Base-by-base conservation (phyloP, 495 filamentous ascomycete species). In the Hyphodiscus hymeniophilus region DNA sequence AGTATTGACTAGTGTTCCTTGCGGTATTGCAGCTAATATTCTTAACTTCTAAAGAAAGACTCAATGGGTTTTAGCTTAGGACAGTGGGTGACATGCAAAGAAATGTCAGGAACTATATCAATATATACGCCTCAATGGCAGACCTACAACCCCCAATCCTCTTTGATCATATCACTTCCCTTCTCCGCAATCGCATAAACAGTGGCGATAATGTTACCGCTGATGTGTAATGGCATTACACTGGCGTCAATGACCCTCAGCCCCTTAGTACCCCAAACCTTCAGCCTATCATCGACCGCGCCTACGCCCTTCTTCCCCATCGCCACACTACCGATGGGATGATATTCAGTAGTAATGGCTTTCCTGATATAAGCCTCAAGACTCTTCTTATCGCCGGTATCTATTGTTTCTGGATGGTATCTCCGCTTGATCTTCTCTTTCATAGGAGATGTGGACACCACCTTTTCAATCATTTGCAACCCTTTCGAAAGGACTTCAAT, bases 151-250 rank as follows among this genome's bases (percentile, higher is more conserved):
- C 26, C 26, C 26, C 26, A 36, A 18, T 36, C 34, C 17, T 36
- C 34, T n/a, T 36, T 36, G 7, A 24, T 42, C 39, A 24, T 3
- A 42, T 42, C 20, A 23, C n/a, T 20, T 15, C 3, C 20, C 22
- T 42, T 42, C 39, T 42, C 39, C 17, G 39, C 39, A 42, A 42
- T 5, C 13, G 39, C 39, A 42, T 42, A 42, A 22, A 42, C 39
- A 2, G 39, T 42, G 6, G 18, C 22, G 8, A 22, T 8, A 28
- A 42, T 42, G 16, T 42, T 21, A 16, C 18, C 22, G 12, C 18
- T 24, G 3, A 24, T 8, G 7, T 22, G 22, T 15, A 28, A 22
- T 2, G 39, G 39, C n/a, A 42, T 42, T 8, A 42, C 18, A 42
- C 39, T 24, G 11, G 39, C 20, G 24, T 42, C 39, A 13, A 42